Conservation (phyloP, 495 filamentous ascomycete species). For the Amorphotheca resinae region DNA sequence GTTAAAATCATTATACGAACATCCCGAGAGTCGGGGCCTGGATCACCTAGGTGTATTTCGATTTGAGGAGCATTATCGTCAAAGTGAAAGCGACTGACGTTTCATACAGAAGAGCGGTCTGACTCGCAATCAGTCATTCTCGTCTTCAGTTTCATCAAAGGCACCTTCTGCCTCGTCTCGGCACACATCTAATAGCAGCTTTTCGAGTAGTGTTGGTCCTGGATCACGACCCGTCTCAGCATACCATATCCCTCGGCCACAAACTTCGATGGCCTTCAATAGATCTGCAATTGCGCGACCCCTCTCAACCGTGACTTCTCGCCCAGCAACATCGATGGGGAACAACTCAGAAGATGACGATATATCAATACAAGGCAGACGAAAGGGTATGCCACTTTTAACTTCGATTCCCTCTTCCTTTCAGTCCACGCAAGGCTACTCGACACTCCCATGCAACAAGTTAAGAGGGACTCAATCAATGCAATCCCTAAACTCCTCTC, state of each 20-base stretch:
- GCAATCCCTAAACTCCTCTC: constrained; percentile 16
- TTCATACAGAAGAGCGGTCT: neutral
- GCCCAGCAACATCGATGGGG: constrained; percentile 51
- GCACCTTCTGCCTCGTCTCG: constrained; percentile 37
- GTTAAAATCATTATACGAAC: too few relatives aligned
- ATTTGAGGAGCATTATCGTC: too few relatives aligned
- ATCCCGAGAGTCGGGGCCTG: too few relatives aligned
- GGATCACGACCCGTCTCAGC: constrained; percentile 36
- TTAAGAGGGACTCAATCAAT: constrained; percentile 21
- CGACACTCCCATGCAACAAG: constrained; percentile 16
- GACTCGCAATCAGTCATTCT: constrained; percentile 12
- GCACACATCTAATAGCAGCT: constrained; percentile 33
- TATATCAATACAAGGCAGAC: constrained; percentile 27
- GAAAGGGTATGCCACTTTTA: constrained; percentile 52
- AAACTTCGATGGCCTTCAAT: constrained; percentile 19
- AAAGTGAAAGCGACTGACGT: too few relatives aligned
- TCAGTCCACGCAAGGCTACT: constrained; percentile 18
- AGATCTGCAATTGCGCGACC: constrained; percentile 15
- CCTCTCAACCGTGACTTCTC: constrained; percentile 27
- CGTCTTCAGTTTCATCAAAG: constrained; percentile 21
- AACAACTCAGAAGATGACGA: constrained; percentile 33
- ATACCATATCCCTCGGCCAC: constrained; percentile 30
- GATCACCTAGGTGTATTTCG: too few relatives aligned
- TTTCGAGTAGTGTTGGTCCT: constrained; percentile 44
- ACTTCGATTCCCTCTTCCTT: constrained; percentile 15